A percentile compares a stretch with the other conserved stretches of the same genome.
These are phyloP conservation scores for Pseudozyma thailandica DNA, from an alignment of 1,284 basidiomycete species.

Conservation along the genomic window DNA sequence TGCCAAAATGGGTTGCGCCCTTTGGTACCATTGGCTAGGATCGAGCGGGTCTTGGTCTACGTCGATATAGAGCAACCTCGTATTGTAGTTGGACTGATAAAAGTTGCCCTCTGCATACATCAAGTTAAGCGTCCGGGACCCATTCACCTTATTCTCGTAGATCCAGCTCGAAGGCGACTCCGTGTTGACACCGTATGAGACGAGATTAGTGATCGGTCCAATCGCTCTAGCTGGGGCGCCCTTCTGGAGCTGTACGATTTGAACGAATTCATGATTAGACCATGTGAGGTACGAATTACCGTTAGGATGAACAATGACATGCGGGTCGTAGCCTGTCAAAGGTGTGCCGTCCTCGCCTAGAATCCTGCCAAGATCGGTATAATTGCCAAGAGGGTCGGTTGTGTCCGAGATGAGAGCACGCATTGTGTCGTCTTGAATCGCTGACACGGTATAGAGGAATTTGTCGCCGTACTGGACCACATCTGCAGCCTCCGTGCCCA, in stretches of 20 bases:
- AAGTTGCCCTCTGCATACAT: slow-evolving; percentile 46
- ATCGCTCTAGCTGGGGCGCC: slow-evolving; percentile 26
- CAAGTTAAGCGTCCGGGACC: slow-evolving; percentile 38
- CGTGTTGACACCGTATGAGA: slow-evolving; percentile 44
- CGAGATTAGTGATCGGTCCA: slow-evolving; percentile 19
- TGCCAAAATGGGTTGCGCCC: slow-evolving; percentile 25
- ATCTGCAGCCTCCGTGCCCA: slow-evolving; percentile 45
- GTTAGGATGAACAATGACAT: slow-evolving; percentile 43
- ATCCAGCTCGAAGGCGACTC: slow-evolving; percentile 42
- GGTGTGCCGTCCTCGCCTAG: slow-evolving; percentile 21
- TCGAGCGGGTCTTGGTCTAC: slow-evolving; percentile 28
- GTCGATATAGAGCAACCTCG: slow-evolving; percentile 34
- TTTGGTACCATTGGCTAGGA: slow-evolving; percentile 23
- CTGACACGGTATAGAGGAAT: slow-evolving; percentile 36
- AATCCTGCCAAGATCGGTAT: slow-evolving; percentile 28
- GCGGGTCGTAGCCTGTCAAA: slow-evolving; percentile 35
- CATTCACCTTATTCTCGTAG: slow-evolving; percentile 24
- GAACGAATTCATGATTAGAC: slow-evolving; percentile 44
- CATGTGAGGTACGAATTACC: slow-evolving; percentile 43
- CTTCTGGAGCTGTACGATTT: slow-evolving; percentile 32
- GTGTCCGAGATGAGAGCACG: slow-evolving; percentile 26
- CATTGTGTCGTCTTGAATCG: slow-evolving; percentile 36
- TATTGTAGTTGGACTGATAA: slow-evolving; percentile 46
- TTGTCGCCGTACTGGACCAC: slow-evolving; percentile 23
- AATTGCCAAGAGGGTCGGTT: slow-evolving; percentile 27